Base-by-base conservation (phyloP, 2,329 filamentous ascomycete genomes). In the Fragosphaeria purpurea region DNA sequence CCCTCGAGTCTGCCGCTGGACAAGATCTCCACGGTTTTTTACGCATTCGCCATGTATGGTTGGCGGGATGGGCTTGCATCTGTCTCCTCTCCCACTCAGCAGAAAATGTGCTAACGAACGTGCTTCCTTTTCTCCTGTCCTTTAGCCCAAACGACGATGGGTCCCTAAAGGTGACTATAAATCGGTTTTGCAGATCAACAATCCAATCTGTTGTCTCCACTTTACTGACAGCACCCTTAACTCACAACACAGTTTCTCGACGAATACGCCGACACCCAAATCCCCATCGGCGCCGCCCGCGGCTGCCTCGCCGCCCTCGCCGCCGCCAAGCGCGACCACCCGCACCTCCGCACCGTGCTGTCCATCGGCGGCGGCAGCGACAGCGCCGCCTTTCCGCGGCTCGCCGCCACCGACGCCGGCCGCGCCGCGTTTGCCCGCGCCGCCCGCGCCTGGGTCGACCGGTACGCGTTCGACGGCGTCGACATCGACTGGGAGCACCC, bases 401-500 rank as follows among this genome's bases (percentile, higher is more conserved):
- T 84, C 30, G 78, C 82, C 12, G 67, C 69, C 12, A 72, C 69
- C 56, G 64, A 68, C 10, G 57, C 62, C 4, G 63, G 71, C 4
- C 68, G 79, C 40, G 67, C 73, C 42, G 73, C 65, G 2, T 83
- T 85, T 61, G 79, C 76, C 4, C 64, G 64, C n/a, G 72, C 73
- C 5, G 73, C 76, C 30, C 67, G 71, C 47, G 65, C 66, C 10
- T 70, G 85, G 53, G 76, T 82, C 31, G 73, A 82, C 53, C 63
- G 70, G 46, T 77, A 78, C 59, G 67, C 68, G 1, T 68, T 86
- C 9, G 80, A 85, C 58, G 82, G 82, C 2, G 74, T 85, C 34
- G 82, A 86, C 55, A 75, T 85, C 57, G 82, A 85, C 62, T 85
- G 82, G 82, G 82, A 86, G 58, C 79, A 85, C 52, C 81, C 82